A percentile compares a stretch with the other conserved stretches of the same genome.
phyloP scores from a whole-genome alignment of 805 yeast genomes.

The Candida golubevii region DNA sequence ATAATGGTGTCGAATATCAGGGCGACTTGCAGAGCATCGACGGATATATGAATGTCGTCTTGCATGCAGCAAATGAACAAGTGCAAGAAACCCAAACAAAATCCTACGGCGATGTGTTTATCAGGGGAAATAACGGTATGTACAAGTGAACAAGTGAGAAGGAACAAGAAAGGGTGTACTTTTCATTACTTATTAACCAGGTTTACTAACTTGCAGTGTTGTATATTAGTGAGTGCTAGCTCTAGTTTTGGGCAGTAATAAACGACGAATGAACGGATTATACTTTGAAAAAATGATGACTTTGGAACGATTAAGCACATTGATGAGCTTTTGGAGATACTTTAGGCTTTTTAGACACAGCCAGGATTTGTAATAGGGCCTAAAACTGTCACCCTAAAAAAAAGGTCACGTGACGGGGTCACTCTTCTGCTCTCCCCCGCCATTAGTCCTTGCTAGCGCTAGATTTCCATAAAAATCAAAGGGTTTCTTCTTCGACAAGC shows the following conservation, averaged over 20 bases:
- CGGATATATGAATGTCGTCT: constrained; percentile 93
- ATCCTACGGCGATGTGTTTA: constrained; percentile 72
- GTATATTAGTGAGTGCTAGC: constrained; percentile 33
- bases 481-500: too few relatives aligned
- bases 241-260: neutral
- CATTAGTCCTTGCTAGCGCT: too few relatives aligned
- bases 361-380: too few relatives aligned
- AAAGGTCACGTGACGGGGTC: too few relatives aligned
- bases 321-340: too few relatives aligned
- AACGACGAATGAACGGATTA: constrained; percentile 1
- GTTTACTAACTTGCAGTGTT: constrained; percentile 35
- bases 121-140: constrained; percentile 83
- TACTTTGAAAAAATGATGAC: too few relatives aligned
- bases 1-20: constrained; percentile 78
- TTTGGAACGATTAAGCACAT: too few relatives aligned
- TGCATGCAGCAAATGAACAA: constrained; percentile 70
- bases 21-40: constrained; percentile 77
- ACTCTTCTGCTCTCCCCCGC: too few relatives aligned
- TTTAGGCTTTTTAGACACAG: too few relatives aligned
- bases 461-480: too few relatives aligned
- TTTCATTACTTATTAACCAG: neutral
- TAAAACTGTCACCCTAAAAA: too few relatives aligned
- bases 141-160: constrained; percentile 16
- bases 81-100: constrained; percentile 44
- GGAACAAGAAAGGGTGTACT: neutral